Conservation (phyloP, 805 yeast species). For the Saturnispora kantuleensis region DNA sequence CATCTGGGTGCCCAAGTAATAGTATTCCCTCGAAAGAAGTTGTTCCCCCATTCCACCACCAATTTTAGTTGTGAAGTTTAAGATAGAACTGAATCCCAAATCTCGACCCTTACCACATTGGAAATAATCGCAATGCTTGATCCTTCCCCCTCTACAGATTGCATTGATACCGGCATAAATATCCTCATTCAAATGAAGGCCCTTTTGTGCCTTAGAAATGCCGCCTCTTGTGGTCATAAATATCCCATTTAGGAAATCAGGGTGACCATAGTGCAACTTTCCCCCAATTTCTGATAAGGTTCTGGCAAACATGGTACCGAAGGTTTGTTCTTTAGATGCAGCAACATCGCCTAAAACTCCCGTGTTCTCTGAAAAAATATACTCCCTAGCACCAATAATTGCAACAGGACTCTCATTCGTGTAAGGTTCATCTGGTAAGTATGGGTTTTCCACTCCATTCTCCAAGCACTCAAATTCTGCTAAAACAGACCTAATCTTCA, state of each 20-base stretch:
- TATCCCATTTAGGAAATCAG: constrained; percentile 83
- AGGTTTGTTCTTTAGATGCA: constrained; percentile 95
- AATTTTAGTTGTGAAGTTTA: constrained; percentile 89
- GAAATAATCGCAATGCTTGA: constrained; percentile 89
- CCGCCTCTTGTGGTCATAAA: constrained; percentile 97
- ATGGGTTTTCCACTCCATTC: constrained; percentile 39
- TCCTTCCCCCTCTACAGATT: constrained; percentile 79
- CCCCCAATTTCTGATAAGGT: constrained; percentile 92
- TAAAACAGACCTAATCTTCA: constrained; percentile 77
- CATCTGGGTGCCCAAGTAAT: constrained; percentile 78
- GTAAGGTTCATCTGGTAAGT: constrained; percentile 45
- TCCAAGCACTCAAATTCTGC: constrained; percentile 77
- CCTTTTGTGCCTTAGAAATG: constrained; percentile 88
- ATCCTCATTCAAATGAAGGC: constrained; percentile 88
- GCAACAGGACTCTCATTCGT: constrained; percentile 57
- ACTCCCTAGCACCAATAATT: constrained; percentile 90
- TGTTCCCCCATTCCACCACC: constrained; percentile 99
- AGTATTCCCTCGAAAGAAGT: constrained; percentile 82
- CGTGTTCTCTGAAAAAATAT: constrained; percentile 84
- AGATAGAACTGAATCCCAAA: constrained; percentile 83
- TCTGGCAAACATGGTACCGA: constrained; percentile 91
- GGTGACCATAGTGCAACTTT: constrained; percentile 92
- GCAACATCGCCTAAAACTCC: constrained; percentile 95
- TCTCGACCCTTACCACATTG: constrained; percentile 98
- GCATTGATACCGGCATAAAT: constrained; percentile 95